Evolutionary conservation across 768 basidiomycete genomes (phyloP), one percentile per base, ranked within the genome.

Genomic region (Hebeloma cylindrosporum): DNA sequence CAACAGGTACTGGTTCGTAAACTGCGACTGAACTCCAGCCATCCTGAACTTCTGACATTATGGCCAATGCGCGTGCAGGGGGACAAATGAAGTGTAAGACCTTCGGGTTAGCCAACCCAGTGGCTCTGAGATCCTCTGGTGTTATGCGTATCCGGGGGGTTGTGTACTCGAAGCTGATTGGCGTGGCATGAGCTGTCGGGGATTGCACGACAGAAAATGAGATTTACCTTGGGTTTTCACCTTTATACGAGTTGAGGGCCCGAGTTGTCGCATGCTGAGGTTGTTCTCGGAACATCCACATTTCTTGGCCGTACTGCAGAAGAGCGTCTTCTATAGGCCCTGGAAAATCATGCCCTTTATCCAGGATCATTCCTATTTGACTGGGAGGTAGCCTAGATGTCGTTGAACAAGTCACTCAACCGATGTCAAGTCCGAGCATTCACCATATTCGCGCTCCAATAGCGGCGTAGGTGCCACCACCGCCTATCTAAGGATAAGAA

Each of bases 41-140:
- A 3, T 68, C 59, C 8, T 78, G 62, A 9, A 86, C 73, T 60
- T 93, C 84, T 26, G 76, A 72, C 50, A 88, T 68, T 45, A 94
- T 85, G 4, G 68, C 67, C 10, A 69, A 61, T 3, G 89, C 88
- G 31, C 93, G 77, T 1, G 69, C 60, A 0, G 93, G 91, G 3
- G 90, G 90, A 59, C 91, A 94, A 16, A 93, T 82, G 55, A 92
- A 92, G 63, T 96, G 93, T 31, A 95, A 57, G 14, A 71, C 73
- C 13, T 62, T 56, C 10, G 90, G 64, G n/a, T 54, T 59, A 14
- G 52, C 74, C 5, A 91, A 67, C 40, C 59, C 70, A 4, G 83
- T 83, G 6, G 61, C 69, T 3, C 59, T 57, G 35, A 93, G 67
- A 63, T 95, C 89, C 41, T 66, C 68, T 16, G 91, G 91, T 9